Base-by-base conservation (phyloP, 1,284 basidiomycete species). In the Heterobasidion irregulare region DNA sequence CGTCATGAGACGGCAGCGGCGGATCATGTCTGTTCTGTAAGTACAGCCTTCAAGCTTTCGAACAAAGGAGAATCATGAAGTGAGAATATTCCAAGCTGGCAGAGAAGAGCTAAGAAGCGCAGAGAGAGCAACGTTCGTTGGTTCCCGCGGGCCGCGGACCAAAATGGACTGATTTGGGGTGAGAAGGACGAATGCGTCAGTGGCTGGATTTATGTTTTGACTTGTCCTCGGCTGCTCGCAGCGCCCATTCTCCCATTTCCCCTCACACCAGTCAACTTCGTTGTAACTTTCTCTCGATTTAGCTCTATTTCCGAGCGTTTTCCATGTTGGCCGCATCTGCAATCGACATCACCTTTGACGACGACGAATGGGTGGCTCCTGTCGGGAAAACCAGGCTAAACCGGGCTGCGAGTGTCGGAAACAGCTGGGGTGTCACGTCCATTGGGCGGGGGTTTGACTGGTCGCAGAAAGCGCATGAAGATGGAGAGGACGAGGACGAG, bases 401-500 rank as follows among this genome's bases (percentile, higher is more conserved):
- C 69, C 75, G 79, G 55, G 72, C 83, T 6, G 76, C 84, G 41
- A 86, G 84, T 61, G 80, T 85, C 47, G 80, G 82, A 33, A 79
- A 78, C 57, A 90, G 87, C 68, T 92, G 86, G 84, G 84, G 84
- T 5, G 87, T 92, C 60, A 90, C 88, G 8, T 87, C 82, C 38
- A 83, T 91, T 49, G 89, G 89, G 18, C 79, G 86, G 52, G 89
- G 89, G n/a, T 89, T 89, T 66, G 75, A 87, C 68, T 91, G 88
- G 53, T 53, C 53, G n/a, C n/a, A 34, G 86, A 75, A 75, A 47
- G 70, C 74, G 58, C 26, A 26, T 26, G 26, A 26, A 4, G 26
- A 26, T 5, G 26, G 26, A 26, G 26, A 26, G 26, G 26, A 5
- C 26, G 26, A 26, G 26, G 2, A 26, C 26, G 26, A 26, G 26